Percentiles rank a stretch among this genome's conserved stretches.
Evolutionary conservation across 2,329 filamentous ascomycete genomes (phyloP).

Genomic region (Corynespora cassiicola): DNA sequence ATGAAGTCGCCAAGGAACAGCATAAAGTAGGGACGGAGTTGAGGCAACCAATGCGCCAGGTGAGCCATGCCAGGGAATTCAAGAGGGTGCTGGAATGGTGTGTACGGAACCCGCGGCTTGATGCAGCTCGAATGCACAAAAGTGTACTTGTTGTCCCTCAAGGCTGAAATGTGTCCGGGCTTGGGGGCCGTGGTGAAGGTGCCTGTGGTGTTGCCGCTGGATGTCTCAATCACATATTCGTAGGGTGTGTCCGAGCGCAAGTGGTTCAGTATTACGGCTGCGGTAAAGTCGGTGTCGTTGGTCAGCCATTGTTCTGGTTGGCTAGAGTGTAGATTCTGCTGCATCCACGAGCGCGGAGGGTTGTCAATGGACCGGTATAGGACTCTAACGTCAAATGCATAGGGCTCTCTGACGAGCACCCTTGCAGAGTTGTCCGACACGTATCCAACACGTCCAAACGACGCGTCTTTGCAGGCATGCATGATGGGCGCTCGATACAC

Average conservation of each 20-base stretch:
- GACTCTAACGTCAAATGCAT: slow-evolving; percentile 67
- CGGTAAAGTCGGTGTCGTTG: slow-evolving; percentile 83
- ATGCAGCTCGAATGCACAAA: slow-evolving; percentile 95
- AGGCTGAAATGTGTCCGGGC: slow-evolving; percentile 65
- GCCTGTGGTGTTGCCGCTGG: slow-evolving; percentile 84
- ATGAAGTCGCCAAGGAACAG: slow-evolving; percentile 84
- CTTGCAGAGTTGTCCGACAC: slow-evolving; percentile 82
- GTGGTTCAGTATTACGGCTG: slow-evolving; percentile 70
- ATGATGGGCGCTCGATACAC: slow-evolving; percentile 75
- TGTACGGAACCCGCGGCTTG: slow-evolving; percentile 89
- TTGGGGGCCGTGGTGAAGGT: slow-evolving; percentile 80
- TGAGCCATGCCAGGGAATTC: slow-evolving; percentile 80
- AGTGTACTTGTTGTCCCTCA: slow-evolving; percentile 75
- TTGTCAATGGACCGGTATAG: slow-evolving; percentile 39
- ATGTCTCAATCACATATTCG: slow-evolving; percentile 71
- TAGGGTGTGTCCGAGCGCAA: slow-evolving; percentile 77
- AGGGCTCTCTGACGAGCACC: slow-evolving; percentile 84
- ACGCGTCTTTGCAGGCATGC: slow-evolving; percentile 75
- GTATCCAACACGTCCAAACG: slow-evolving; percentile 87
- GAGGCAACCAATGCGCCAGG: slow-evolving; percentile 74
- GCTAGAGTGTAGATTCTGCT: slow-evolving; percentile 35
- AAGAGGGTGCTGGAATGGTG: slow-evolving; percentile 80
- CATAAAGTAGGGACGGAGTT: slow-evolving; percentile 76
- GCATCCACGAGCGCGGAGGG: slow-evolving; percentile 35
- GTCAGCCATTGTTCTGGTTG: slow-evolving; percentile 60